phyloP scores from a whole-genome alignment of 2,329 filamentous ascomycete species.

The Beauveria australis region DNA sequence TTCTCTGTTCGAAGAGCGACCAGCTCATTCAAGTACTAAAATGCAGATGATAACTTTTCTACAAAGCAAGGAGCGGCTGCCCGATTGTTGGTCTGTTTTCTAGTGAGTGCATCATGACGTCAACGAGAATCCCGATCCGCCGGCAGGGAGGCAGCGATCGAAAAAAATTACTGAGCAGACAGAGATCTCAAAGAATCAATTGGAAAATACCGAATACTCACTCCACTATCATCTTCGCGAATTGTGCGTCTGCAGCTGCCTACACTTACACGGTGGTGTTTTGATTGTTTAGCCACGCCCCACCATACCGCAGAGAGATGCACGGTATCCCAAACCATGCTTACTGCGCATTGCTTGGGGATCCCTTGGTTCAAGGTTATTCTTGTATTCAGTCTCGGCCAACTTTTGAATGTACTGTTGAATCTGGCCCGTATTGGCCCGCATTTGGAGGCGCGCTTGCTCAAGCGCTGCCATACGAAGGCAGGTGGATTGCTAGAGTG shows the following conservation, averaged over 20 bases:
- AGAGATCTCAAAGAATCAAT: background rate
- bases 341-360: background rate
- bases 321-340: background rate
- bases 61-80: background rate
- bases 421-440: too few species aligned
- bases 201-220: background rate
- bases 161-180: background rate
- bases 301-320: background rate
- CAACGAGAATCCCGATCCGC: background rate
- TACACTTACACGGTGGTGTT: background rate
- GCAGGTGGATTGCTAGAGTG: too few species aligned
- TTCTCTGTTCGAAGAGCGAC: background rate
- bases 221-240: too few species aligned
- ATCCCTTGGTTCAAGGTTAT: too few species aligned
- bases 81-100: background rate
- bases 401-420: too few species aligned
- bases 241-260: background rate
- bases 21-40: background rate
- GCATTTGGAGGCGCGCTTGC: background rate
- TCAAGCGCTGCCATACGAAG: background rate
- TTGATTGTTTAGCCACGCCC: background rate
- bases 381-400: too few species aligned
- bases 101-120: constrained; percentile 6
- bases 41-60: background rate
- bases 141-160: background rate